Evolutionary conservation across 2,329 filamentous ascomycete genomes (phyloP), one percentile per base, ranked within the genome.

Genomic region (Alternaria angustiovoidea): DNA sequence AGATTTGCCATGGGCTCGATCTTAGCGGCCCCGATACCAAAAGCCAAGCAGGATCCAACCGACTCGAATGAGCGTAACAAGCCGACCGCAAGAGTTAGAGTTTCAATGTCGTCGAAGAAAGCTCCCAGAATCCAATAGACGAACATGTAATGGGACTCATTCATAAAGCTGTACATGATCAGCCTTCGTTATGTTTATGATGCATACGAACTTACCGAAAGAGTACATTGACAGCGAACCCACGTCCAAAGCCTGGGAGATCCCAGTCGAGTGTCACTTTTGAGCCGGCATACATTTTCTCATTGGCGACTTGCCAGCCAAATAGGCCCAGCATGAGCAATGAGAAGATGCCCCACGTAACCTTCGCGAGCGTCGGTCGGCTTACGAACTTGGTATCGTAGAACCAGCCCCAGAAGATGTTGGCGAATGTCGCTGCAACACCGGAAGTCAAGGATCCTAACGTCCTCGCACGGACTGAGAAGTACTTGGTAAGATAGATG

Each of bases 401-500:
- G 64, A 84, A 81, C 80, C 81, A 84, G 2, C 83, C 82, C 81
- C 81, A 84, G 51, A 83, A 79, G 12, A 84, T 74, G 58, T 84
- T 83, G 30, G 82, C 81, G 16, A 72, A 69, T 0, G 81, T 79
- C 0, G 82, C 83, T 1, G 77, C 81, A 24, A 85, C 70, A 6
- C 82, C 82, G 0, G 83, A 83, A 0, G 78, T 78, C 42, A 85
- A 64, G 0, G 82, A 79, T 0, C 80, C 81, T 2, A 86, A 73
- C 1, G 83, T 81, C 3, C 83, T 75, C 0, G 83, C 74, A 2
- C 84, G 79, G 2, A 85, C 83, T 4, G 82, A 83, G 64, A 85
- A 85, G 73, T 85, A 85, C 26, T 79, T 82, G 9, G 83, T 82
- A 16, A 85, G 76, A 65, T 86, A 86, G 18, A 84, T 85, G 7